phyloP scores from a whole-genome alignment of 2,329 filamentous ascomycete species.

The Trichophyton equinum region DNA sequence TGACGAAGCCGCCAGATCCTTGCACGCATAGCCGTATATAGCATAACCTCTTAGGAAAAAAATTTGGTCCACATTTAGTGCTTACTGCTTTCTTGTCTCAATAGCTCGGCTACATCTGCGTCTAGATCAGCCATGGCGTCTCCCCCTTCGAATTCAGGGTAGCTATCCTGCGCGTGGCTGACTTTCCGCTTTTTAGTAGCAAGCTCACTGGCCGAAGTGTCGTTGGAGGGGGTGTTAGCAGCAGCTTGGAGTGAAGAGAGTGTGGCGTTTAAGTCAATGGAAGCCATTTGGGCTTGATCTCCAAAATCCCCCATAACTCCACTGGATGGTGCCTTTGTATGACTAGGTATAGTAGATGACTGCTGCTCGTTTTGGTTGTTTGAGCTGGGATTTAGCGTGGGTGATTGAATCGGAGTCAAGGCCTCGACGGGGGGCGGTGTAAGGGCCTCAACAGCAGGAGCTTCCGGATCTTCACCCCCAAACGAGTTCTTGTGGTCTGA shows the following conservation, averaged over 20 bases:
- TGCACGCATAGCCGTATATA: background rate
- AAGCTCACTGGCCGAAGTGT: slow-evolving; percentile 12
- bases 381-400: slow-evolving; percentile 21
- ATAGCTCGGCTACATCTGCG: slow-evolving; percentile 48
- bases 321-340: background rate
- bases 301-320: background rate
- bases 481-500: background rate
- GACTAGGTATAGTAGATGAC: background rate
- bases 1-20: background rate
- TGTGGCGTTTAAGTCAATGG: background rate
- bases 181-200: slow-evolving; percentile 40
- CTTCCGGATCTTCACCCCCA: slow-evolving; percentile 7
- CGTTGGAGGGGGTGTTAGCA: background rate
- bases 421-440: slow-evolving; percentile 72
- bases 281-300: background rate
- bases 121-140: slow-evolving; percentile 47
- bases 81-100: slow-evolving; percentile 35
- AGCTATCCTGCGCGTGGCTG: slow-evolving; percentile 30
- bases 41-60: background rate
- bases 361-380: background rate
- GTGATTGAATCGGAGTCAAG: slow-evolving; percentile 51
- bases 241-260: background rate
- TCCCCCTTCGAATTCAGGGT: slow-evolving; percentile 38
- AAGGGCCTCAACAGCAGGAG: slow-evolving; percentile 26
- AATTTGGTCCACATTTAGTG: background rate